phyloP scores from a whole-genome alignment of 768 basidiomycete species.

The Russula sp. region DNA sequence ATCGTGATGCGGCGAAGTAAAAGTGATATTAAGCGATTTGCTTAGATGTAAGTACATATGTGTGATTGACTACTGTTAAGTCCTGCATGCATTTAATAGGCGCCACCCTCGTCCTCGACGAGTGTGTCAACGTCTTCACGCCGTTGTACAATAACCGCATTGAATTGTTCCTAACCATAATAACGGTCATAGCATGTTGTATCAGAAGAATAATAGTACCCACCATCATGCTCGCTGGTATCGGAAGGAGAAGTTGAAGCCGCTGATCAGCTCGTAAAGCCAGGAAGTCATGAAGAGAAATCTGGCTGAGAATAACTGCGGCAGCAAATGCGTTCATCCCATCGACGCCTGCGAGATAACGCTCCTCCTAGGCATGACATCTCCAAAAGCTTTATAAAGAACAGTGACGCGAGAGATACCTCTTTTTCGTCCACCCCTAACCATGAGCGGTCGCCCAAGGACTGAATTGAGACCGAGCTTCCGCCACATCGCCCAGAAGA shows the following conservation, averaged over 20 bases:
- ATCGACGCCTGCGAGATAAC: constrained; percentile 49
- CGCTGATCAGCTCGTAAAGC: constrained; percentile 28
- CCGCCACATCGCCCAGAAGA: constrained; percentile 56
- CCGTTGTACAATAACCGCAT: constrained; percentile 23
- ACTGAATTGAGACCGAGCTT: constrained; percentile 42
- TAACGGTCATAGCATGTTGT: not conserved
- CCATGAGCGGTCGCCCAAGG: constrained; percentile 59
- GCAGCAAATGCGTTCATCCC: constrained; percentile 74
- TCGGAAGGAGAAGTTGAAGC: constrained; percentile 15
- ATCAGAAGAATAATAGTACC: not conserved
- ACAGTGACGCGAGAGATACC: constrained; percentile 36
- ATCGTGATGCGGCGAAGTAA: not conserved
- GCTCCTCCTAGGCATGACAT: constrained; percentile 51
- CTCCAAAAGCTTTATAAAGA: not conserved
- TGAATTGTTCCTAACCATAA: constrained; percentile 22
- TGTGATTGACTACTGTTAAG: constrained; percentile 6
- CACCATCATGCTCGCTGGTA: constrained; percentile 26
- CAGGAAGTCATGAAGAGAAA: constrained; percentile 54
- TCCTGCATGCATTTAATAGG: constrained; percentile 45
- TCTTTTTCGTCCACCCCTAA: constrained; percentile 47
- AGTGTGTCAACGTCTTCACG: constrained; percentile 12
- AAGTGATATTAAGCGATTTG: not conserved
- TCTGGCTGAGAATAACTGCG: constrained; percentile 56
- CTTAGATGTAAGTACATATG: not conserved
- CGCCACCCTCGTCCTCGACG: constrained; percentile 51